Evolutionary conservation across 1,284 basidiomycete species (phyloP), one percentile per base, ranked within the genome.

Genomic region (Sanghuangporus sanghuang): DNA sequence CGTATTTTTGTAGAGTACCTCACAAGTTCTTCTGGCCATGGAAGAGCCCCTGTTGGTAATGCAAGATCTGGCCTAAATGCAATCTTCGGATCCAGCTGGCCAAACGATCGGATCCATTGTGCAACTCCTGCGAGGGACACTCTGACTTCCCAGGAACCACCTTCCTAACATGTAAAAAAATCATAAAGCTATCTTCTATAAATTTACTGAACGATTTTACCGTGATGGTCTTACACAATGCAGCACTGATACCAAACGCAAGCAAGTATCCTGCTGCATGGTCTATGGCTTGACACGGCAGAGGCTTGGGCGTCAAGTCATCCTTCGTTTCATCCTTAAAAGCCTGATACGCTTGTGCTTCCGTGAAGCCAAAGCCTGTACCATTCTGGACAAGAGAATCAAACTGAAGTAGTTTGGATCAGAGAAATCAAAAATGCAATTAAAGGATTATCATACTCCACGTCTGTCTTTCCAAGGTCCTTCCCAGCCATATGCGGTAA

Each of bases 351-450:
- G 82, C 82, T 57, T 79, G 71, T 0, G 77, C 82, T 73, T 89
- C 87, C 8, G 82, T 81, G 27, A 75, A 70, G 63, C 87, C 88
- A 71, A 87, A 83, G 0, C 87, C 87, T 0, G 79, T 81, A 0
- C 85, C 84, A 0, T 85, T 87, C 71, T 90, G 86, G 0, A 87
- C 82, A 2, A 89, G 75, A 0, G 85, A 87, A 68, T 90, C 87
- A 65, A 88, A 89, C 85, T 86, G 64, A 1, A 14, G 6, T 18
- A 46, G 38, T 18, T 39, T 42, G 40, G n/a, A 18, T 38, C 44
- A 66, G 32, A 11, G 5, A 27, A 27, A 32, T 12, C 5, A 2
- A 49, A 27, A 11, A 61, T 32, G 23, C 32, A 8, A n/a, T 36
- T 23, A 42, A 32, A 32, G 53, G 55, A 36, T 14, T 9, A 11